A percentile compares a stretch with the other conserved stretches of the same genome.
These are phyloP conservation scores for Saccharomycopsis sp. DNA, from an alignment of 805 yeast species.

Conservation along the genomic window DNA sequence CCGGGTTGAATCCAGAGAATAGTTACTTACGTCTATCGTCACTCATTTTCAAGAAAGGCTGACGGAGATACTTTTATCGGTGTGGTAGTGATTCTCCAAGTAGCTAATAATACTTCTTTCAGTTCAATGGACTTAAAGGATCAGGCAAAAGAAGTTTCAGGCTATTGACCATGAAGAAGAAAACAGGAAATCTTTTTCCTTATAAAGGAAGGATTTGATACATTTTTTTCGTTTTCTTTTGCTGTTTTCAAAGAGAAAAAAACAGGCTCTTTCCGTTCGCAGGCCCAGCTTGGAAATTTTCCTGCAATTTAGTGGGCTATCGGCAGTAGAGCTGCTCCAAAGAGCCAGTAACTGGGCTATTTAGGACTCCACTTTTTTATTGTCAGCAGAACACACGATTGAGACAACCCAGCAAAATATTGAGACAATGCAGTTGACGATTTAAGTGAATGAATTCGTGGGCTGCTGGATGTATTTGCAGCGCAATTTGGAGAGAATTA, in stretches of 20 bases:
- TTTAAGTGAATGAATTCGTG: not conserved
- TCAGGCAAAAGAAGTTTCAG: not conserved
- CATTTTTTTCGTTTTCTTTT: not conserved
- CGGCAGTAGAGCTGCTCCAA: too few relatives aligned
- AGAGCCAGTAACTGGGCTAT: not conserved
- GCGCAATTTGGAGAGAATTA: too few relatives aligned
- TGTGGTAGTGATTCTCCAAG: too few relatives aligned
- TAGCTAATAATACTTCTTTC: not conserved
- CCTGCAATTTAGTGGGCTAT: not conserved
- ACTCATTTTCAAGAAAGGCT: conserved; percentile 8
- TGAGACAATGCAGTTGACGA: too few relatives aligned
- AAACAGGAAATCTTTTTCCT: not conserved
- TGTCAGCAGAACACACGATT: too few relatives aligned
- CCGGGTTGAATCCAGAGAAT: not conserved
- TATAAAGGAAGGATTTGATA: not conserved
- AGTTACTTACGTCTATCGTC: conserved; percentile 24
- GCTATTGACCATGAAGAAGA: not conserved
- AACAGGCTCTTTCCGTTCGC: not conserved
- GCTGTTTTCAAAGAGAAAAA: not conserved
- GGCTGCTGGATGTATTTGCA: too few relatives aligned
- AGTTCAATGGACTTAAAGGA: not conserved
- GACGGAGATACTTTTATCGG: not conserved
- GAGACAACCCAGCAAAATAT: too few relatives aligned
- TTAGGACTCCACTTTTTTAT: not conserved
- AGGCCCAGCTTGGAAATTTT: not conserved